These are phyloP conservation scores for Penicillium canescens DNA, from an alignment of 495 filamentous ascomycete genomes.

Conservation along the genomic window DNA sequence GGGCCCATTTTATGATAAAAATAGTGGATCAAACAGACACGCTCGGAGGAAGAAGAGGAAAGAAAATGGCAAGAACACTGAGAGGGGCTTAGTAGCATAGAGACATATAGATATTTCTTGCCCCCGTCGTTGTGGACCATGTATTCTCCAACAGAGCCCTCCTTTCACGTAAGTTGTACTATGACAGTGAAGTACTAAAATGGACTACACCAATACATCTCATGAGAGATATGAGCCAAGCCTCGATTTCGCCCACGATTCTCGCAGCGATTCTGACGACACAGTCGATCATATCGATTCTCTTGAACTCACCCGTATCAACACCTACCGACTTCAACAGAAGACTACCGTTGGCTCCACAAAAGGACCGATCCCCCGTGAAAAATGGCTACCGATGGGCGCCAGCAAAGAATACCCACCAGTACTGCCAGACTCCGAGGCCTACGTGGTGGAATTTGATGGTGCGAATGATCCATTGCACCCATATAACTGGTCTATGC, in stretches of 20 bases:
- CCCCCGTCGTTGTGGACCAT: background rate
- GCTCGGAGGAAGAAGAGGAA: background rate
- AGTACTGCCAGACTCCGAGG: conserved; percentile 41
- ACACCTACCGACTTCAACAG: conserved; percentile 33
- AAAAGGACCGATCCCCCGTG: conserved; percentile 22
- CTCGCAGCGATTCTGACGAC: conserved; percentile 8
- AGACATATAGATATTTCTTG: background rate
- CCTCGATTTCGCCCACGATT: background rate
- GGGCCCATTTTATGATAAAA: conserved; percentile 6
- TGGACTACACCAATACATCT: background rate
- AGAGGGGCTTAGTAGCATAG: background rate
- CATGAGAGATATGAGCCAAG: background rate
- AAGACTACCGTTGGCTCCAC: conserved; percentile 29
- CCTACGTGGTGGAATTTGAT: conserved; percentile 55
- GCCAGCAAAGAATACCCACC: conserved; percentile 43
- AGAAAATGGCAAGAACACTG: background rate
- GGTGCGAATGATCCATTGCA: conserved; percentile 19
- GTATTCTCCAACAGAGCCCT: background rate
- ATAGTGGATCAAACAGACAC: background rate
- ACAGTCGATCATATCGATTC: conserved; percentile 12
- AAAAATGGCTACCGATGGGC: conserved; percentile 32
- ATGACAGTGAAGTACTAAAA: background rate
- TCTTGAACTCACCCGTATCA: conserved; percentile 28
- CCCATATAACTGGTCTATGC: conserved; percentile 49
- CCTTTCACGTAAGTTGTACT: background rate